phyloP scores from a whole-genome alignment of 2,329 filamentous ascomycete genomes.

The Alternaria postmessia region DNA sequence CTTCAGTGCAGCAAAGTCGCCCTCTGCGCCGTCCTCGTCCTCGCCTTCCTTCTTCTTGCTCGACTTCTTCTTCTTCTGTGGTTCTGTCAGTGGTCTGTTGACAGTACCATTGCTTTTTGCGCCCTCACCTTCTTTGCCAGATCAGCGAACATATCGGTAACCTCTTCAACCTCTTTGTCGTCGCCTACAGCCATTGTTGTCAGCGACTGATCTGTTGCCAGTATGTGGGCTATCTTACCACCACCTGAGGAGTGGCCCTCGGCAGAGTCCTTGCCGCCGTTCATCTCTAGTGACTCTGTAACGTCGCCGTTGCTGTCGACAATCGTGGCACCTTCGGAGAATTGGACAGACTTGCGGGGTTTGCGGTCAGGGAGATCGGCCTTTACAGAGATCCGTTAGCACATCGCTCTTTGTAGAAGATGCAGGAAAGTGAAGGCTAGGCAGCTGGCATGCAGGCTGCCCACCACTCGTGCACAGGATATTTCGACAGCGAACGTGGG shows the following conservation, averaged over 20 bases:
- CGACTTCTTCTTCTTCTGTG: constrained; percentile 68
- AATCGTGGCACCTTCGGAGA: constrained; percentile 85
- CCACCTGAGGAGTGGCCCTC: constrained; percentile 68
- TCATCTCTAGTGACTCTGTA: constrained; percentile 73
- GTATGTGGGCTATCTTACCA: constrained; percentile 29
- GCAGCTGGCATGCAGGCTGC: not conserved
- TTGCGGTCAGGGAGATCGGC: constrained; percentile 66
- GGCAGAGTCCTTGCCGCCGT: constrained; percentile 81
- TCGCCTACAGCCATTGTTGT: constrained; percentile 41
- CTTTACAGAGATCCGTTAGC: constrained; percentile 46
- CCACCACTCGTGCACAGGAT: constrained; percentile 7
- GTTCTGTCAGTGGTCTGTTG: constrained; percentile 11
- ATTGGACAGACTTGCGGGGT: constrained; percentile 91
- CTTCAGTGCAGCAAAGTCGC: constrained; percentile 71
- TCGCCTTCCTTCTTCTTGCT: constrained; percentile 66
- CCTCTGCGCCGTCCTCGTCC: constrained; percentile 61
- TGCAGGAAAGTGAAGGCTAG: not conserved
- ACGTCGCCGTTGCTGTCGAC: constrained; percentile 91
- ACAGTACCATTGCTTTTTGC: not conserved
- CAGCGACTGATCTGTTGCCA: constrained; percentile 23
- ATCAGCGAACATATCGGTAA: constrained; percentile 69
- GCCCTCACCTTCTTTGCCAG: constrained; percentile 69
- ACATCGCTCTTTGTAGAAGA: not conserved
- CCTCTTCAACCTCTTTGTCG: constrained; percentile 69
- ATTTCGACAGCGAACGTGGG: constrained; percentile 37